phyloP scores from a whole-genome alignment of 2,329 filamentous ascomycete genomes.

The Phymatotrichopsis omnivora region DNA sequence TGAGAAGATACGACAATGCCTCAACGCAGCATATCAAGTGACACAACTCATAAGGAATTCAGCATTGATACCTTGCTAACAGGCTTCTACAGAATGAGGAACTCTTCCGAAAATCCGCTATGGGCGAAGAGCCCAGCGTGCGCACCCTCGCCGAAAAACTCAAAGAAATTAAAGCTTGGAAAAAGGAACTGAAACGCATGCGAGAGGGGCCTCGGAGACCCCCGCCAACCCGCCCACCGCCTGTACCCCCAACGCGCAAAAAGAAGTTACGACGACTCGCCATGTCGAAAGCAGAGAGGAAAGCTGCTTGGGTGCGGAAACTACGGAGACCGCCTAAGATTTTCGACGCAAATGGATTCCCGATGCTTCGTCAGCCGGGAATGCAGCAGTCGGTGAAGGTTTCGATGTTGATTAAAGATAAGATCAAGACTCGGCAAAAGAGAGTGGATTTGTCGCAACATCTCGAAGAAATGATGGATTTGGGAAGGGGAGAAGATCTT shows the following conservation, averaged over 20 bases:
- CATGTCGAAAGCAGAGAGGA: no score
- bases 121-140: slow-evolving; percentile 9
- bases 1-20: slow-evolving; percentile 7
- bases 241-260: slow-evolving; percentile 10
- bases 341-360: slow-evolving; percentile 11
- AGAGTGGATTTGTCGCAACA: slow-evolving; percentile 12
- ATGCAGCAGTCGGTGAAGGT: slow-evolving; percentile 4
- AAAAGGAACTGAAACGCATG: slow-evolving; percentile 8
- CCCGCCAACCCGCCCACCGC: slow-evolving; percentile 7
- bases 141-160: slow-evolving; percentile 5
- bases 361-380: slow-evolving; percentile 22
- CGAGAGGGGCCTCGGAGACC: no score
- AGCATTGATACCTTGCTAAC: background rate
- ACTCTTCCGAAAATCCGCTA: slow-evolving; percentile 17
- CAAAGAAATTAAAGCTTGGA: background rate
- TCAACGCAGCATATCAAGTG: slow-evolving; percentile 19
- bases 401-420: slow-evolving; percentile 18
- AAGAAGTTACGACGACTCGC: slow-evolving; percentile 1
- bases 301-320: no score
- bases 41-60: background rate
- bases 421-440: slow-evolving; percentile 18
- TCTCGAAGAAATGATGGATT: slow-evolving; percentile 11
- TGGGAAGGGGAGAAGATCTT: slow-evolving; percentile 23
- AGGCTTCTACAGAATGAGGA: slow-evolving; percentile 9
- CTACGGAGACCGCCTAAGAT: slow-evolving; percentile 10